Evolutionary conservation across 805 yeast genomes (phyloP).

Genomic region (Kodamaea restingae): DNA sequence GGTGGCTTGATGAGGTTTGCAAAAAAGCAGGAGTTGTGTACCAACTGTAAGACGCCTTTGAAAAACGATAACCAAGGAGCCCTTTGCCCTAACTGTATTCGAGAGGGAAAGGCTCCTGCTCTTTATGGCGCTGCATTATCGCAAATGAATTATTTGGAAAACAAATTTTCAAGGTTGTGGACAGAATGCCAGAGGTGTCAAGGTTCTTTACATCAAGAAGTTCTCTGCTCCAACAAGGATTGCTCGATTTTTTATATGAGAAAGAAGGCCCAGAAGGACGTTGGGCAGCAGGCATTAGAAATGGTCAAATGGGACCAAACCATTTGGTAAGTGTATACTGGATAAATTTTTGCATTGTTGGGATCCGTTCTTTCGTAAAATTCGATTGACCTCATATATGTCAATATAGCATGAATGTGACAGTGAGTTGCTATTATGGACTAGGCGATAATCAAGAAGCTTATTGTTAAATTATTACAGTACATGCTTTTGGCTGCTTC

Average conservation of each 20-base stretch:
- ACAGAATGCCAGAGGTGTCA: slow-evolving; percentile 98
- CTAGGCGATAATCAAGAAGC: too few species aligned
- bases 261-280: slow-evolving; percentile 76
- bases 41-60: slow-evolving; percentile 82
- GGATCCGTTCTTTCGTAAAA: too few species aligned
- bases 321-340: slow-evolving; percentile 38
- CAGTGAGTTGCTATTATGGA: too few species aligned
- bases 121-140: slow-evolving; percentile 78
- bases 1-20: slow-evolving; percentile 94
- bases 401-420: too few species aligned
- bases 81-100: slow-evolving; percentile 73
- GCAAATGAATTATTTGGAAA: slow-evolving; percentile 74
- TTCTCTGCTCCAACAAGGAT: slow-evolving; percentile 89
- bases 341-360: not conserved
- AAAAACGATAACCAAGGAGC: slow-evolving; percentile 59
- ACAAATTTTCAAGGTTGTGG: slow-evolving; percentile 86
- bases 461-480: too few species aligned
- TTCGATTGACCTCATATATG: too few species aligned
- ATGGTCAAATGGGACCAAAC: slow-evolving; percentile 63
- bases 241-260: slow-evolving; percentile 98
- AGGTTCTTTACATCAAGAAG: slow-evolving; percentile 94
- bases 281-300: slow-evolving; percentile 52
- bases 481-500: too few species aligned
- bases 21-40: slow-evolving; percentile 82
- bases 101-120: slow-evolving; percentile 58